Evolutionary conservation across 192 early-diverging fungal species (phyloP), one percentile per base, ranked within the genome.

Genomic region (Backusella tuberculispora): DNA sequence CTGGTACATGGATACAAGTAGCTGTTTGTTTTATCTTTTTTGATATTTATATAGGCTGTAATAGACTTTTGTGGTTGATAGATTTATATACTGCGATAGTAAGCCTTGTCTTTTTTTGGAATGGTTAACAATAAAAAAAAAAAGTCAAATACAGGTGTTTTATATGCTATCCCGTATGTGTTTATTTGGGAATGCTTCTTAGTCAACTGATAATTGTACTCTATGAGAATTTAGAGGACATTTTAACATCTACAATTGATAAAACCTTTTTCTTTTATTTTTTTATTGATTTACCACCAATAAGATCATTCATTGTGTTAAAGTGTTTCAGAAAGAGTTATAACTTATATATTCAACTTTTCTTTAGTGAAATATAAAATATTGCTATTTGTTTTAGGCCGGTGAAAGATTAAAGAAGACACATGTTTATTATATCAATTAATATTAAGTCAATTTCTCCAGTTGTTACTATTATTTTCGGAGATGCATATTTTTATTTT

Each of bases 391-490:
- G 53, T 60, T 60, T 60, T 60, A 60, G 53, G 26, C 24, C 53
- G 12, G 21, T 12, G 10, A 5, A 60, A 60, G 21, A 60, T 19
- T 60, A 60, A 60, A 24, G 26, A 8, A 60, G 53, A 26, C 53
- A 60, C 53, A 60, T 60, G 53, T 60, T 60, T 26, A 26, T 60
- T 60, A 26, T 60, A 60, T 60, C 53, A 60, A 60, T 60, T 60
- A 60, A 60, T 60, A 19, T 60, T 60, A 60, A 60, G 53, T 26
- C 53, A 26, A 26, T 60, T 60, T 60, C 53, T 60, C 9, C 19
- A 60, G 12, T 24, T 60, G 53, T 60, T 13, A 60, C 53, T 60
- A 60, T 60, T 24, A 60, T 60, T 34, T 60, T 60, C 53, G 53
- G 53, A 60, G 53, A 60, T 60, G 13, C 26, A 26, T 60, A 26